Conservation (phyloP, 1,284 basidiomycete species). For the Vanrija humicola region DNA sequence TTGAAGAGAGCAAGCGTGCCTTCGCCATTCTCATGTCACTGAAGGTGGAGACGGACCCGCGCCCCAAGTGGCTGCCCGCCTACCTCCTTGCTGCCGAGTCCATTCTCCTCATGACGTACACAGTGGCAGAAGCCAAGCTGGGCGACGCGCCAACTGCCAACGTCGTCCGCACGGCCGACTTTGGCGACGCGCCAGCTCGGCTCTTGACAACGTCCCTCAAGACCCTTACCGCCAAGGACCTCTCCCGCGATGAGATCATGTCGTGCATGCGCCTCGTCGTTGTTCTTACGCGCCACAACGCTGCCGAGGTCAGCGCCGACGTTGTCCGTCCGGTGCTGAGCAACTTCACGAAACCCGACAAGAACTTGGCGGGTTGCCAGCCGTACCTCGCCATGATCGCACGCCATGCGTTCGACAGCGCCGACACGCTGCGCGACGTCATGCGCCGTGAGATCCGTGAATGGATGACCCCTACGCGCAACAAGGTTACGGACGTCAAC, state of each 20-base stretch:
- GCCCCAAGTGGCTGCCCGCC: slow-evolving; percentile 78
- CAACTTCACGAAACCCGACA: slow-evolving; percentile 53
- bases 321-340: slow-evolving; percentile 65
- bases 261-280: slow-evolving; percentile 75
- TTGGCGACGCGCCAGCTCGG: slow-evolving; percentile 49
- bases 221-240: slow-evolving; percentile 59
- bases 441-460: slow-evolving; percentile 80
- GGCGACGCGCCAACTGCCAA: slow-evolving; percentile 10
- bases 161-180: slow-evolving; percentile 5
- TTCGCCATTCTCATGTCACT: slow-evolving; percentile 65
- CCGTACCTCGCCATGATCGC: slow-evolving; percentile 81
- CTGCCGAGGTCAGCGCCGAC: slow-evolving; percentile 60
- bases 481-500: slow-evolving; percentile 65
- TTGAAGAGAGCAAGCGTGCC: slow-evolving; percentile 48
- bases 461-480: slow-evolving; percentile 67
- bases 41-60: slow-evolving; percentile 48
- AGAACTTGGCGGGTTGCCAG: slow-evolving; percentile 58
- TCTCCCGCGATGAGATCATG: slow-evolving; percentile 63
- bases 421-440: slow-evolving; percentile 60
- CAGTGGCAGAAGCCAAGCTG: slow-evolving; percentile 56
- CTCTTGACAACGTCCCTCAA: slow-evolving; percentile 71
- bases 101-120: slow-evolving; percentile 69
- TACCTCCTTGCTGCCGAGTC: slow-evolving; percentile 73
- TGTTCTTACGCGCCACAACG: slow-evolving; percentile 71
- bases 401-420: slow-evolving; percentile 84